A percentile compares a stretch with the other conserved stretches of the same genome.
Conservation (phyloP, 2,329 filamentous ascomycete genomes). For the Xylariaceae sp. region DNA sequence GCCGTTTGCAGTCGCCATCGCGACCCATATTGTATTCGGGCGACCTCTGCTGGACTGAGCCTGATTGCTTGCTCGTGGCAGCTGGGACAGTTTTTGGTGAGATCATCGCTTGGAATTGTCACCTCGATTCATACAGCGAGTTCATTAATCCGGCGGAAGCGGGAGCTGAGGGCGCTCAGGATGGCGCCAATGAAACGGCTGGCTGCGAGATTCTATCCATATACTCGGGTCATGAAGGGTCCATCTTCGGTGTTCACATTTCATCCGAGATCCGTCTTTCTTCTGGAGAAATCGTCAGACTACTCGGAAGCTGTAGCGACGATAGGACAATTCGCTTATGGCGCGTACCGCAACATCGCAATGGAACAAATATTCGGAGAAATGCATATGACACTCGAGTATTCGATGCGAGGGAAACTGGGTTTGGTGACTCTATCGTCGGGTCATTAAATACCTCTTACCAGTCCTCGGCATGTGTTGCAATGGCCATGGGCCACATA, state of each 20-base stretch:
- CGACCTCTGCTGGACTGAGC: conserved; percentile 60
- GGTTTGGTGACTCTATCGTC: conserved; percentile 50
- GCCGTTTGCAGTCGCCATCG: conserved; percentile 58
- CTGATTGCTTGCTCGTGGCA: conserved; percentile 65
- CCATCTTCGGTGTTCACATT: conserved; percentile 84
- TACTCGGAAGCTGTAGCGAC: conserved; percentile 92
- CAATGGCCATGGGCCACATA: conserved; percentile 76
- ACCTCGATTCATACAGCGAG: conserved; percentile 24
- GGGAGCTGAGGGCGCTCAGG: not conserved
- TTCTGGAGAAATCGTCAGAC: conserved; percentile 42
- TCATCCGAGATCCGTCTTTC: conserved; percentile 50
- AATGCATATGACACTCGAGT: conserved; percentile 24
- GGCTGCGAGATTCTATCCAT: conserved; percentile 47
- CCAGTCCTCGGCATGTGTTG: conserved; percentile 46
- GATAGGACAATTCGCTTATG: conserved; percentile 86
- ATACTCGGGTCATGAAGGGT: conserved; percentile 76
- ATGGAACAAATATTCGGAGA: conserved; percentile 28
- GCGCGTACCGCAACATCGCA: conserved; percentile 63
- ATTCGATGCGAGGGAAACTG: conserved; percentile 52
- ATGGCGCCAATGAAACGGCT: conserved; percentile 1
- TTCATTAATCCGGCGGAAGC: not conserved
- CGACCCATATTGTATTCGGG: conserved; percentile 87
- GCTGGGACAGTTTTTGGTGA: conserved; percentile 94
- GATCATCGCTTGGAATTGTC: conserved; percentile 81
- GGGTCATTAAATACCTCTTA: conserved; percentile 24